Conservation (phyloP, 73 alveolate genomes). For the Stentor roeselii region DNA sequence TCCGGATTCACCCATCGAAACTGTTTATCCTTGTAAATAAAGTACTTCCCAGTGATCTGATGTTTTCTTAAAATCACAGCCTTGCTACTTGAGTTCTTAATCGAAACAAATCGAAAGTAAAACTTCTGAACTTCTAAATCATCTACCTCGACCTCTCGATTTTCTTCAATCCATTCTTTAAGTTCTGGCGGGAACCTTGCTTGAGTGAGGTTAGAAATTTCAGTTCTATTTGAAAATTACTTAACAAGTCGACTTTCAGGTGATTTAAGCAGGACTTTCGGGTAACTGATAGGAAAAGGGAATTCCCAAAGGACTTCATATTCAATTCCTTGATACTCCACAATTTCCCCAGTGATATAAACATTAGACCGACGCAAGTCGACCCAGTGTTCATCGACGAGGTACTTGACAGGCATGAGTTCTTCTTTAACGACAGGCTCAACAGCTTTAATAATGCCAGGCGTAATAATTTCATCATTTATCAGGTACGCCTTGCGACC, state of each 20-base stretch:
- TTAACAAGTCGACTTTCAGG: not conserved
- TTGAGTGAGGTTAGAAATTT: not conserved
- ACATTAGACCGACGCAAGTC: not conserved
- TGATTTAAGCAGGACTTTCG: not conserved
- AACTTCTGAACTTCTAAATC: not conserved
- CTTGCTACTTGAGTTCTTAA: not conserved
- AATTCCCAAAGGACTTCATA: constrained; percentile 22
- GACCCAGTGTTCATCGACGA: not conserved
- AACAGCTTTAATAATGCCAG: not conserved
- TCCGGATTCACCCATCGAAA: constrained; percentile 12
- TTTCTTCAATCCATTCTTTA: not conserved
- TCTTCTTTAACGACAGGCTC: constrained; percentile 6
- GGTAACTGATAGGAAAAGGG: constrained; percentile 12
- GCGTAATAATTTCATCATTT: not conserved
- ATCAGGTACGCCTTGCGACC: not conserved
- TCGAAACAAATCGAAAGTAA: not conserved
- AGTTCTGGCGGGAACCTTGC: not conserved
- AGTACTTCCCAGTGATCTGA: constrained; percentile 1
- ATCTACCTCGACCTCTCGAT: not conserved
- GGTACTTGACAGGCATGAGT: constrained; percentile 1
- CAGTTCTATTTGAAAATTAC: not conserved
- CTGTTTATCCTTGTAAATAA: constrained; percentile 10
- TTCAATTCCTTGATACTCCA: constrained; percentile 5
- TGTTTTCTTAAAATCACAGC: constrained; percentile 11
- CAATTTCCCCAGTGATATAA: constrained; percentile 7